Percentiles rank a stretch among this genome's conserved stretches.
Evolutionary conservation across 1,284 basidiomycete species (phyloP).

Genomic region (Testicularia cyperi): DNA sequence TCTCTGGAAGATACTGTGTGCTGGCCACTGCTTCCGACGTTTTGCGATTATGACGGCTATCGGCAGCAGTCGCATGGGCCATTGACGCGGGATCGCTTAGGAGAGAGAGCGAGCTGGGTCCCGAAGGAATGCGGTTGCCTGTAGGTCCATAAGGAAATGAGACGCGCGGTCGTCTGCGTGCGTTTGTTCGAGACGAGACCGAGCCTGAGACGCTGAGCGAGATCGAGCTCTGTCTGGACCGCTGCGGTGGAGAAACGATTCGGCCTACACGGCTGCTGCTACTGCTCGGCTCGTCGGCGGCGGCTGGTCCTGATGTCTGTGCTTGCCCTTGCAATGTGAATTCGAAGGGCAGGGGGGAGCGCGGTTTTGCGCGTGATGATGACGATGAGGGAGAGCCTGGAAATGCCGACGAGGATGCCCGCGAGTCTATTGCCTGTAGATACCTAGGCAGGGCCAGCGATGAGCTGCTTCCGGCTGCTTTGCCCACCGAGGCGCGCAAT

Average conservation of each 20-base stretch:
- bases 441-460: slow-evolving; percentile 19
- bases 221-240: slow-evolving; percentile 39
- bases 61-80: slow-evolving; percentile 1
- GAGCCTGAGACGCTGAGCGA: slow-evolving; percentile 32
- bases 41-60: too few species aligned
- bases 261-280: too few species aligned
- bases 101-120: slow-evolving; percentile 14
- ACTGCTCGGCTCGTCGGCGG: too few species aligned
- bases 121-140: slow-evolving; percentile 12
- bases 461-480: slow-evolving; percentile 9
- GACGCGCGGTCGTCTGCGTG: slow-evolving; percentile 13
- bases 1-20: too few species aligned
- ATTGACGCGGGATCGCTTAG: slow-evolving; percentile 19
- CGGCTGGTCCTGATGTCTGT: too few species aligned
- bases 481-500: slow-evolving; percentile 24
- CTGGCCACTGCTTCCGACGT: too few species aligned
- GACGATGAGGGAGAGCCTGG: slow-evolving; percentile 25
- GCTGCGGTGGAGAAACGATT: too few species aligned
- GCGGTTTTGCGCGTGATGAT: slow-evolving; percentile 27
- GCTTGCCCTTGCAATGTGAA: slow-evolving; percentile 1
- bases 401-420: slow-evolving; percentile 15
- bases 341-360: slow-evolving; percentile 24
- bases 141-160: slow-evolving; percentile 26
- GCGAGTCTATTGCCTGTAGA: slow-evolving; percentile 4
- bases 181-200: slow-evolving; percentile 1